phyloP scores from a whole-genome alignment of 768 basidiomycete species.

The Gymnopilus dilepis region DNA sequence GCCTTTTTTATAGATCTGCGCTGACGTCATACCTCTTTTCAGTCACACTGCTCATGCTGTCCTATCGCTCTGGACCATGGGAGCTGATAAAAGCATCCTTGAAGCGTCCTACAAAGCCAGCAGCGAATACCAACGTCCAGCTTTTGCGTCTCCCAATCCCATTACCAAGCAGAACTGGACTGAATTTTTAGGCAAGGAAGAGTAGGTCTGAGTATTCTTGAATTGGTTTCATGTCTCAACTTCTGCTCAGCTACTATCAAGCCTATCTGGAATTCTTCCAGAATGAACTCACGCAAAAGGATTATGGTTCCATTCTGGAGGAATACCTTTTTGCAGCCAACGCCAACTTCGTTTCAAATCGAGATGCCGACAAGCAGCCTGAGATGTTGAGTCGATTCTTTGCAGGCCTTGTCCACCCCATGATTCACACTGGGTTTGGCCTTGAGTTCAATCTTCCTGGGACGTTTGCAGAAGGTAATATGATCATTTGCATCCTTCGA shows the following conservation, averaged over 20 bases:
- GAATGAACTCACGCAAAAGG: constrained; percentile 40
- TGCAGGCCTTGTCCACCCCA: constrained; percentile 60
- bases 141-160: constrained; percentile 46
- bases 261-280: constrained; percentile 58
- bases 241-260: constrained; percentile 51
- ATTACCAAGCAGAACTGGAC: constrained; percentile 54
- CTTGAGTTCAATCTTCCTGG: constrained; percentile 55
- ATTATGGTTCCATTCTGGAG: constrained; percentile 49
- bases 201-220: constrained; percentile 38
- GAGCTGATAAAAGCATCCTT: constrained; percentile 38
- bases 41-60: constrained; percentile 35
- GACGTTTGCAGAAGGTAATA: constrained; percentile 25
- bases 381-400: constrained; percentile 49
- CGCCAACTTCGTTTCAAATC: constrained; percentile 43
- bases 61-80: constrained; percentile 34
- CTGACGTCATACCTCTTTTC: background rate
- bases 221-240: background rate
- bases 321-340: constrained; percentile 57
- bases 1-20: too few species aligned
- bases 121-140: constrained; percentile 39
- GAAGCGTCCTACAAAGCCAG: constrained; percentile 43
- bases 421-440: constrained; percentile 65
- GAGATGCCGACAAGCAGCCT: constrained; percentile 38
- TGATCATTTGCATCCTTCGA: background rate
- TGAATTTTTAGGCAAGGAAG: constrained; percentile 60